Evolutionary conservation across 306 rosid genomes (phyloP).

Genomic region (Vigna nakashimae): DNA sequence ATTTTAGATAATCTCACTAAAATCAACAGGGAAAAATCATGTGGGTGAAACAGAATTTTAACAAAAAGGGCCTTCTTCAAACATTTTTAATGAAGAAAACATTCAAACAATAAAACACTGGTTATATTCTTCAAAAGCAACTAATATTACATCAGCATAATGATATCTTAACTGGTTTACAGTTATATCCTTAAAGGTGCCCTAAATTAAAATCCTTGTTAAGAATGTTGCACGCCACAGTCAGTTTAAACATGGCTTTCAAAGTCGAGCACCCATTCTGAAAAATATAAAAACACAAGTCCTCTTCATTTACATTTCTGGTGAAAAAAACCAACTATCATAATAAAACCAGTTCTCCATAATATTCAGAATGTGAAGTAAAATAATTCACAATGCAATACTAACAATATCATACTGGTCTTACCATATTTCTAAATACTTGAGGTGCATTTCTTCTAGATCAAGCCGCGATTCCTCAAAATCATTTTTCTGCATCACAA

Average conservation of each 20-base stretch:
- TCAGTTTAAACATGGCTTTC: neutral
- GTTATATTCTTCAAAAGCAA: too few species aligned
- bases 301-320: too few species aligned
- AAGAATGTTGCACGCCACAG: neutral
- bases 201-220: neutral
- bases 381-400: slow-evolving; percentile 9
- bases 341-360: neutral
- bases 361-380: neutral
- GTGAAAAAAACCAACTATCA: too few species aligned
- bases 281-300: too few species aligned
- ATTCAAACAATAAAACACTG: neutral
- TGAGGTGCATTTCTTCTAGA: slow-evolving; percentile 61
- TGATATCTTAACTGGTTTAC: neutral
- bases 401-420: neutral
- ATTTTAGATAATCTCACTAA: neutral
- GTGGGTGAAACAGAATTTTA: neutral
- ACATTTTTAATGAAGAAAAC: neutral
- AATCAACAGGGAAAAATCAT: neutral
- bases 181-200: too few species aligned
- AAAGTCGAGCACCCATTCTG: neutral
- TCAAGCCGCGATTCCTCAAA: slow-evolving; percentile 44
- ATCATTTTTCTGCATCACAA: slow-evolving; percentile 53
- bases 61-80: neutral
- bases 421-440: slow-evolving; percentile 65
- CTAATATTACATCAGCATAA: too few species aligned